Conservation (phyloP, 2,329 filamentous ascomycete genomes). For the Xylariaceae sp. region DNA sequence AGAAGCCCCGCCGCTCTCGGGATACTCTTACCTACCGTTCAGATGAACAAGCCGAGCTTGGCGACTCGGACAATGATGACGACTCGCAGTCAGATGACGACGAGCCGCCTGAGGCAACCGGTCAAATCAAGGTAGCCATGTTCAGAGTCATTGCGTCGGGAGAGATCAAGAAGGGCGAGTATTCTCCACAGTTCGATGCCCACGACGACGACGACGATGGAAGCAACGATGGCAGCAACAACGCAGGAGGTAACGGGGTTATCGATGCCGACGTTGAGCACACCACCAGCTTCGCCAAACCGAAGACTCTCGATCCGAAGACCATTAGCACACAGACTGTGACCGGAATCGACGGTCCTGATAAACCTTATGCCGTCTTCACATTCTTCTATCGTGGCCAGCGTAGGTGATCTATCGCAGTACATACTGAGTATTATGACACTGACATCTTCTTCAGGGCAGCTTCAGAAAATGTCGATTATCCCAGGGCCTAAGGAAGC, state of each 20-base stretch:
- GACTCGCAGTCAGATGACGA: conserved; percentile 68
- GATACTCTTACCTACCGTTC: conserved; percentile 75
- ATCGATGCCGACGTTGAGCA: conserved; percentile 86
- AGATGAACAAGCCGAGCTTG: conserved; percentile 68
- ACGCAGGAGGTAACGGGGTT: conserved; percentile 50
- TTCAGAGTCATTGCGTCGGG: conserved; percentile 93
- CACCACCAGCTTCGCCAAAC: conserved; percentile 95
- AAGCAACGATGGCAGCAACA: conserved; percentile 40
- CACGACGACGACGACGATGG: conserved; percentile 84
- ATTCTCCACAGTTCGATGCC: conserved; percentile 94
- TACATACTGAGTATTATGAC: background rate
- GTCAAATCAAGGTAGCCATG: conserved; percentile 96
- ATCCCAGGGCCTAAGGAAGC: conserved; percentile 62
- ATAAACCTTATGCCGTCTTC: conserved; percentile 93
- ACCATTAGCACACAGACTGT: conserved; percentile 98
- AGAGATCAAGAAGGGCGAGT: conserved; percentile 96
- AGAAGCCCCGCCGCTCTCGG: conserved; percentile 40
- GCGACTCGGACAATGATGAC: conserved; percentile 63
- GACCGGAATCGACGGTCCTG: conserved; percentile 93
- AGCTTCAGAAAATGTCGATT: conserved; percentile 96
- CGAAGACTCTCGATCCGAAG: conserved; percentile 91
- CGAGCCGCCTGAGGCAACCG: conserved; percentile 86
- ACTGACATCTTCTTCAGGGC: conserved; percentile 50
- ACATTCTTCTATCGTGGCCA: conserved; percentile 97
- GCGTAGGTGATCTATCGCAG: conserved; percentile 54